Base-by-base conservation (phyloP, 306 rosid genomes). In the Fragaria iinumae region DNA sequence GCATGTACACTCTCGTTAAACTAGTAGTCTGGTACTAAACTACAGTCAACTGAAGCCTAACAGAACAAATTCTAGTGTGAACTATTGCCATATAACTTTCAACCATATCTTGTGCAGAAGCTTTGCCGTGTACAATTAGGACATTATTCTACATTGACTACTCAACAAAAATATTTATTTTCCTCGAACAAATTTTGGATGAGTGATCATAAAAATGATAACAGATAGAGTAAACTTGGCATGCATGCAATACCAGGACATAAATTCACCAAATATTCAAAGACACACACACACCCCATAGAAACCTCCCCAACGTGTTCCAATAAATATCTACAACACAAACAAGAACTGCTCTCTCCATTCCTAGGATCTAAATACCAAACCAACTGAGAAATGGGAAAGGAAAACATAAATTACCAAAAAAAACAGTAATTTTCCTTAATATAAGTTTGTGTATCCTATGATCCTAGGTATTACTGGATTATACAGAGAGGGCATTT, bases 171-270 rank as follows among this genome's bases (percentile, higher is more conserved):
- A 62, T 27, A 27, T 18, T 75, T 27, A 59, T 43, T 62, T 43
- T 74, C 38, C 56, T 25, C 18, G 44, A 59, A 56, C 10, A 16
- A n/a, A 45, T 45, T 45, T 45, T 75, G 71, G 78, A 75, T 27
- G 71, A 45, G n/a, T 62, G 59, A 20, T 38, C 59, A 69, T 60
- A 62, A 56, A 57, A 53, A 27, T 57, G 36, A 77, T 32, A 77
- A 41, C 67, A 69, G 59, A 69, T 18, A 59, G 76, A 69, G 57
- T 21, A 39, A 32, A 73, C 53, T 27, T 70, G 68, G 69, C 68
- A 39, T 68, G 79, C 48, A 57, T 77, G 81, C 76, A 77, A 55
- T 44, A 29, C 14, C 45, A 69, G 68, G 63, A 69, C 74, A 69
- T 57, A 57, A 75, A 62, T 62, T 62, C 78, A 62, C 71, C 7